These are phyloP conservation scores for Symbiodinium pilosum DNA, from an alignment of 73 alveolate genomes.

Conservation along the genomic window DNA sequence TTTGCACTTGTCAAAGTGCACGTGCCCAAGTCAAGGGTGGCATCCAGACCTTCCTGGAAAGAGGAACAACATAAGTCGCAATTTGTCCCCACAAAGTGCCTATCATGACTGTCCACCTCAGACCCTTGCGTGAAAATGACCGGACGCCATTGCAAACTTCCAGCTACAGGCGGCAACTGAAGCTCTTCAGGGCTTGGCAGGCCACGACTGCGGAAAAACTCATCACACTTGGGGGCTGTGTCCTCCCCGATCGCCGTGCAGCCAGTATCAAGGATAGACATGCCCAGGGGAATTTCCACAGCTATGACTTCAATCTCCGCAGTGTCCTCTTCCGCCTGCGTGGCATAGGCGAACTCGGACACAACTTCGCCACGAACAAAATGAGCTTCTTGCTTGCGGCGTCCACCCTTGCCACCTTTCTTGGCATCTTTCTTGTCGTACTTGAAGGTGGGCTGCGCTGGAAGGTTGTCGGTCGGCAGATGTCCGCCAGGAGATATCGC, in stretches of 20 bases:
- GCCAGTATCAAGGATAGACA: conserved; percentile 23
- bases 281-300: not conserved
- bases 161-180: conserved; percentile 20
- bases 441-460: not conserved
- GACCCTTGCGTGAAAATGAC: not conserved
- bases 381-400: not conserved
- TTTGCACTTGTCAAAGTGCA: not conserved
- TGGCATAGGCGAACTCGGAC: not conserved
- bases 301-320: not conserved
- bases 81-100: conserved; percentile 41
- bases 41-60: conserved; percentile 40
- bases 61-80: conserved; percentile 20
- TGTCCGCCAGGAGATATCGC: not conserved
- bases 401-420: not conserved
- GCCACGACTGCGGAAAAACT: not conserved
- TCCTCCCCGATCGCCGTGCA: conserved; percentile 7
- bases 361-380: not conserved
- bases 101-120: not conserved
- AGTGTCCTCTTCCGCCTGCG: not conserved
- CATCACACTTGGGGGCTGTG: not conserved
- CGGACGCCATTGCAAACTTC: conserved; percentile 18
- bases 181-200: not conserved
- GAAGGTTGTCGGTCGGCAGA: not conserved
- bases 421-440: not conserved
- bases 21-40: not conserved